These are phyloP conservation scores for Neurospora sp. DNA, from an alignment of 495 filamentous ascomycete species.

Conservation along the genomic window DNA sequence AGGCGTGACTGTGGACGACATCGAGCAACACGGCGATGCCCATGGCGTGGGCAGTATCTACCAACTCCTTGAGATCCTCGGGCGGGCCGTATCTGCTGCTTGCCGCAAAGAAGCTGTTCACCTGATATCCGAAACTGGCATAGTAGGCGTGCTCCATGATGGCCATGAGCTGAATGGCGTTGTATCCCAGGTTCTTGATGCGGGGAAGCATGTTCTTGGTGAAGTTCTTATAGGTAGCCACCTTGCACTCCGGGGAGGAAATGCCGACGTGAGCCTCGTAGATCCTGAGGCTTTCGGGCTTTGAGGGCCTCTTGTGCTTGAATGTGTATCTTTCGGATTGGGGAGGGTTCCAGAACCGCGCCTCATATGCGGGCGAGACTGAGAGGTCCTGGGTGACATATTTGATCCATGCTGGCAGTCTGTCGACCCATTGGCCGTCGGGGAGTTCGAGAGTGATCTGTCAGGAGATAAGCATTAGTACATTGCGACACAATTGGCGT, in stretches of 20 bases:
- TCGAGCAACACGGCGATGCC: constrained; percentile 89
- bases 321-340: constrained; percentile 63
- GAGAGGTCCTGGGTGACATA: constrained; percentile 87
- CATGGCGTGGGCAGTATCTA: constrained; percentile 88
- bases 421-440: constrained; percentile 68
- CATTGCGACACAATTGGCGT: neutral
- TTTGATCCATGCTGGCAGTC: constrained; percentile 92
- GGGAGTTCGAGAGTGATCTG: constrained; percentile 81
- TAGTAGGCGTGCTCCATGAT: constrained; percentile 99
- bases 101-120: constrained; percentile 97
- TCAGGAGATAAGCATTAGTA: constrained; percentile 9
- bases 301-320: constrained; percentile 72
- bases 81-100: constrained; percentile 92
- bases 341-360: constrained; percentile 94
- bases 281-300: constrained; percentile 76
- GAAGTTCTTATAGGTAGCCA: constrained; percentile 95
- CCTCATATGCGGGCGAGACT: constrained; percentile 85
- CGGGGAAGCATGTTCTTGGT: constrained; percentile 83
- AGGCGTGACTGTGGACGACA: constrained; percentile 95
- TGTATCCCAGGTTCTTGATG: constrained; percentile 87
- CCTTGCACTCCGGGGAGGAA: constrained; percentile 77
- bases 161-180: constrained; percentile 97
- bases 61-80: constrained; percentile 91
- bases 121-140: constrained; percentile 95
- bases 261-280: constrained; percentile 99